These are phyloP conservation scores for Phoma sp. DNA, from an alignment of 2,329 filamentous ascomycete genomes.

Conservation along the genomic window DNA sequence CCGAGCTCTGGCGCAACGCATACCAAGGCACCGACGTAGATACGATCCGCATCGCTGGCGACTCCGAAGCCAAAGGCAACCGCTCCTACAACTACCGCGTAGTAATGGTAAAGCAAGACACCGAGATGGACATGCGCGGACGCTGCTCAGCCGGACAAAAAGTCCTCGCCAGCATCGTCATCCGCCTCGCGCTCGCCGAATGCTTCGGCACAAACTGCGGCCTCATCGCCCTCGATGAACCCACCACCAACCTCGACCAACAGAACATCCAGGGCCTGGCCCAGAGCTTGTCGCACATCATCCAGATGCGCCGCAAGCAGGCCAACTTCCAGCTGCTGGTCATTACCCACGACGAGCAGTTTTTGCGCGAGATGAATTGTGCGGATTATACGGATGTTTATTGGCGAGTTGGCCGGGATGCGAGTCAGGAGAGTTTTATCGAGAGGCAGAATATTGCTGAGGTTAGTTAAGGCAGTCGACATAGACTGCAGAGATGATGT, in stretches of 20 bases:
- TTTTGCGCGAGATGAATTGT: slow-evolving; percentile 90
- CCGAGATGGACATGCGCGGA: slow-evolving; percentile 99
- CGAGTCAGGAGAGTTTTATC: slow-evolving; percentile 87
- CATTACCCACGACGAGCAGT: slow-evolving; percentile 98
- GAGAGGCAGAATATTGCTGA: slow-evolving; percentile 61
- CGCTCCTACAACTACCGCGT: slow-evolving; percentile 95
- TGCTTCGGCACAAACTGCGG: slow-evolving; percentile 97
- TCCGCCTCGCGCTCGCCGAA: slow-evolving; percentile 92
- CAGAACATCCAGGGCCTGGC: slow-evolving; percentile 95
- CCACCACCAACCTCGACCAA: slow-evolving; percentile 92
- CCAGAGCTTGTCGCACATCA: slow-evolving; percentile 83
- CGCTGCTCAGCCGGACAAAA: slow-evolving; percentile 97
- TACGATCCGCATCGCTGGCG: slow-evolving; percentile 92
- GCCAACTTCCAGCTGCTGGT: slow-evolving; percentile 97
- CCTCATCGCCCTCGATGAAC: slow-evolving; percentile 94
- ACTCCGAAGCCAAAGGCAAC: slow-evolving; percentile 78
- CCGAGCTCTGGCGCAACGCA: slow-evolving; percentile 95
- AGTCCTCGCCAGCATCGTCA: slow-evolving; percentile 95
- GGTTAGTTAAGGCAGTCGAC: slow-evolving; percentile 26
- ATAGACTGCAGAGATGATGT: background rate
- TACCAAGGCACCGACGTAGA: slow-evolving; percentile 98
- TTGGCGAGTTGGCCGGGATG: slow-evolving; percentile 82
- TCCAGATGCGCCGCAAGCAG: slow-evolving; percentile 80
- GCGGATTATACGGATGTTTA: slow-evolving; percentile 92
- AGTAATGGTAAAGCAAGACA: slow-evolving; percentile 96